Evolutionary conservation across 345 rosid species (phyloP).

Genomic region (Brassica incana): DNA sequence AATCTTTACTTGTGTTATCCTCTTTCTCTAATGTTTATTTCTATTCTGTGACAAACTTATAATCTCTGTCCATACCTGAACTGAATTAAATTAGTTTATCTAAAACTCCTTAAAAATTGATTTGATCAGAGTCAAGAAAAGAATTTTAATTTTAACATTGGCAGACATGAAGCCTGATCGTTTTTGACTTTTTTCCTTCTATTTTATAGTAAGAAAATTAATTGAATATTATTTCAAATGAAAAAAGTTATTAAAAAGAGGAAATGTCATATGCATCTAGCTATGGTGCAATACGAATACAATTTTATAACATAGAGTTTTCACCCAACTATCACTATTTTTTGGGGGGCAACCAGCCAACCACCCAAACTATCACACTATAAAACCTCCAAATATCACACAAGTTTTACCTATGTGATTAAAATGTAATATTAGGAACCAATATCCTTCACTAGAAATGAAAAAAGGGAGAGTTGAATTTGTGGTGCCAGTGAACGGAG

Average conservation of each 20-base stretch:
- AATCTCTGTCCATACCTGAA: too few relatives aligned
- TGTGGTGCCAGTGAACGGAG: conserved; percentile 33
- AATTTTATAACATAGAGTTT: background rate
- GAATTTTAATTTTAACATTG: background rate
- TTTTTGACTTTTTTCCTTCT: background rate
- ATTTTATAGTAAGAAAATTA: background rate
- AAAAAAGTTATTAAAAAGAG: background rate
- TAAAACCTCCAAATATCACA: conserved; percentile 1
- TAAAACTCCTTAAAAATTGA: background rate
- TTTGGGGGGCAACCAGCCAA: background rate
- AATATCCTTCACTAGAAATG: conserved; percentile 25
- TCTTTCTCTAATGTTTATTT: too few relatives aligned
- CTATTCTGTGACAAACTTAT: too few relatives aligned
- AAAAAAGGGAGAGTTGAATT: background rate
- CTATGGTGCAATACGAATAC: background rate
- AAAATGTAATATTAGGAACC: background rate
- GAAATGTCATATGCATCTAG: background rate
- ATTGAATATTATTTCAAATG: background rate
- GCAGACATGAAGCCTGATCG: background rate
- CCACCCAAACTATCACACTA: conserved; percentile 3
- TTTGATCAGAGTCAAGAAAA: background rate
- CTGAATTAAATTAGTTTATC: background rate
- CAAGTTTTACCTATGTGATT: background rate
- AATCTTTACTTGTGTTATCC: too few relatives aligned
- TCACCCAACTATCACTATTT: background rate